A percentile compares a stretch with the other conserved stretches of the same genome.
Conservation (phyloP, 768 basidiomycete genomes). For the Pulveroboletus sp. region DNA sequence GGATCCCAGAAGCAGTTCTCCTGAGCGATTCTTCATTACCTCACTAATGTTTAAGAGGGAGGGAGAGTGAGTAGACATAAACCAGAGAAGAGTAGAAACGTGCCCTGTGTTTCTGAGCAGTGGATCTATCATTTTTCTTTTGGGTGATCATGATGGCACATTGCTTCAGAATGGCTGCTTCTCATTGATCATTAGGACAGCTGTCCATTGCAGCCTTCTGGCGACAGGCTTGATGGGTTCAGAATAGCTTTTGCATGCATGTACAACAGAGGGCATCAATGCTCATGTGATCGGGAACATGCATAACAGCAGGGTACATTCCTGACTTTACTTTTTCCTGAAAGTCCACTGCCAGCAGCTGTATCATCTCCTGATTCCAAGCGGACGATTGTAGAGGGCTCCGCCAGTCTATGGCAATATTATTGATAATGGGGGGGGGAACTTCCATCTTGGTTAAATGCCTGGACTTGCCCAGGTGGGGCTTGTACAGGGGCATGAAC, state of each 20-base stretch:
- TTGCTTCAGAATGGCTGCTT: neutral
- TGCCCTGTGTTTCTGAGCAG: neutral
- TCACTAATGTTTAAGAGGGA: neutral
- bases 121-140: neutral
- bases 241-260: neutral
- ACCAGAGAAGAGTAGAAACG: neutral
- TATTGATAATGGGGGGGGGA: neutral
- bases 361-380: slow-evolving; percentile 1
- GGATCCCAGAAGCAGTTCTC: slow-evolving; percentile 3
- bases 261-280: neutral
- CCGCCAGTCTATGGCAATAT: neutral
- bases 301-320: neutral
- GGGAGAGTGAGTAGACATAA: neutral
- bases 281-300: neutral
- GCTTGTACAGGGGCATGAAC: too few relatives aligned
- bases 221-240: neutral
- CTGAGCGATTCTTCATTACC: neutral
- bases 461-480: neutral
- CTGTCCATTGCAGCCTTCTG: too few relatives aligned
- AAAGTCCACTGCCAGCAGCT: neutral
- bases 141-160: neutral
- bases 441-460: slow-evolving; percentile 1
- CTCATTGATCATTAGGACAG: neutral
- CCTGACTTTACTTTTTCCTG: neutral
- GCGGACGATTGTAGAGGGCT: neutral